Percentiles rank a stretch among this genome's conserved stretches.
These are phyloP conservation scores for Diaporthe sp. DNA, from an alignment of 2,329 filamentous ascomycete species.

Conservation along the genomic window DNA sequence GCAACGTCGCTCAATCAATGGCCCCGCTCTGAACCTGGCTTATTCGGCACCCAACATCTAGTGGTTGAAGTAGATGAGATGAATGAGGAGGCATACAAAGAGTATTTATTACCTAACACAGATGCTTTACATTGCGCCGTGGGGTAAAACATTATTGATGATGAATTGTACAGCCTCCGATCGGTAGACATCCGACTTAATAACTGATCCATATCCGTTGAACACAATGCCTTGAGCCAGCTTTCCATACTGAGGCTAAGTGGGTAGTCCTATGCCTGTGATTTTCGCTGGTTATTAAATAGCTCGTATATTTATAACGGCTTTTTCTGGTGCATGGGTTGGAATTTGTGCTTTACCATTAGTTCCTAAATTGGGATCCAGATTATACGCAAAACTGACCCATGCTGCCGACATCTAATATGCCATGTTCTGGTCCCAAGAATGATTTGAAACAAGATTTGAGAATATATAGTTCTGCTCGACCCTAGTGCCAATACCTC, in stretches of 20 bases:
- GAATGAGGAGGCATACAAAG: too few relatives aligned
- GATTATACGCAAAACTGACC: background rate
- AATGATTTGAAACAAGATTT: background rate
- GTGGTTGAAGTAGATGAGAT: too few relatives aligned
- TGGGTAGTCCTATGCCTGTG: background rate
- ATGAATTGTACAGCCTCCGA: background rate
- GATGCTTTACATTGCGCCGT: background rate
- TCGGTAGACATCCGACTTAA: background rate
- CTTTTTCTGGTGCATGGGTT: too few relatives aligned
- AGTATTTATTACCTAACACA: too few relatives aligned
- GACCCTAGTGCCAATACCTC: background rate
- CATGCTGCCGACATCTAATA: background rate
- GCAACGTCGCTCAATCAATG: too few relatives aligned
- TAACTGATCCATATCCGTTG: background rate
- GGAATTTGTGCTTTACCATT: background rate
- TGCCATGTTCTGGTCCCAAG: background rate
- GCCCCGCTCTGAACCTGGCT: too few relatives aligned
- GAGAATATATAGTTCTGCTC: background rate
- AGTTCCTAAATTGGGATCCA: background rate
- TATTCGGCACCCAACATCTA: too few relatives aligned
- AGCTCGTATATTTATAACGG: background rate
- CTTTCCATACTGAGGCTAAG: background rate
- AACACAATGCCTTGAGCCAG: background rate
- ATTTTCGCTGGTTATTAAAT: background rate
- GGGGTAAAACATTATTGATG: background rate